Percentiles rank a stretch among this genome's conserved stretches.
phyloP scores from a whole-genome alignment of 768 basidiomycete genomes.

The Kwoniella shandongensis region DNA sequence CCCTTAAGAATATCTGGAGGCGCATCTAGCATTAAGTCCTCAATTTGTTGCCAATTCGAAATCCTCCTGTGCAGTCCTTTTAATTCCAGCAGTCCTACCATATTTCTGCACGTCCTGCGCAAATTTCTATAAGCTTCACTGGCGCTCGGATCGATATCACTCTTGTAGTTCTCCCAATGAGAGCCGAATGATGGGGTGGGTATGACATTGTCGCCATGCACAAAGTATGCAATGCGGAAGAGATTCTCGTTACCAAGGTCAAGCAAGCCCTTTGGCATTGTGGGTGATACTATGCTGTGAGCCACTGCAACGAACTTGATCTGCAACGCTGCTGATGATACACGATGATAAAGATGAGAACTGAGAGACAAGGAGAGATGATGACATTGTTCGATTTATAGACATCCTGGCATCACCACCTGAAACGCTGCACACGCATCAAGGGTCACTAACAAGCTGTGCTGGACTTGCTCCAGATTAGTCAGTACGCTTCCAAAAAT shows the following conservation, averaged over 20 bases:
- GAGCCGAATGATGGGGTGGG: constrained; percentile 8
- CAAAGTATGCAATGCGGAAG: not conserved
- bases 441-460: too few relatives aligned
- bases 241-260: constrained; percentile 1
- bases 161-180: not conserved
- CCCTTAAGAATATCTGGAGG: not conserved
- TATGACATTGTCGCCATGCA: constrained; percentile 3
- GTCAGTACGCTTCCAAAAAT: too few relatives aligned
- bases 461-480: too few relatives aligned
- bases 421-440: too few relatives aligned
- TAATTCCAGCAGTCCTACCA: not conserved
- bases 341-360: too few relatives aligned
- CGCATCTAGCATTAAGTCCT: not conserved
- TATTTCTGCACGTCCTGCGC: not conserved
- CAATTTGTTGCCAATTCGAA: not conserved
- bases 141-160: not conserved
- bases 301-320: too few relatives aligned
- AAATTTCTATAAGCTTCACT: not conserved
- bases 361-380: too few relatives aligned
- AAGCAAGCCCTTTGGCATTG: constrained; percentile 4
- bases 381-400: too few relatives aligned
- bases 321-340: too few relatives aligned
- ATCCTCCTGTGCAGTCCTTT: not conserved
- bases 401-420: too few relatives aligned
- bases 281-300: too few relatives aligned